Evolutionary conservation across 768 basidiomycete genomes (phyloP).

Genomic region (Tubosaeta sp.): DNA sequence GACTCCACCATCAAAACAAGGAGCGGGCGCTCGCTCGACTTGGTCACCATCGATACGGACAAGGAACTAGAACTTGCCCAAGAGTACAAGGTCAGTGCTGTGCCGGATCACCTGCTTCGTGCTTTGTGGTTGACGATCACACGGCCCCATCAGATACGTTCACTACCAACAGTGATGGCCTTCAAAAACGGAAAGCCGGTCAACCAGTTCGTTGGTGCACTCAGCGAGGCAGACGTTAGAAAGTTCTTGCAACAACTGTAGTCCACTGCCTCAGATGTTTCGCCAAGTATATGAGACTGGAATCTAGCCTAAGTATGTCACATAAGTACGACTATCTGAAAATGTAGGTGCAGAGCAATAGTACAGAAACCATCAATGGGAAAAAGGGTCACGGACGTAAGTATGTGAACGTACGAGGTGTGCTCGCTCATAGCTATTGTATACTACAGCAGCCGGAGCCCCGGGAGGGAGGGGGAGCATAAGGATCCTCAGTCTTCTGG

Average conservation of each 20-base stretch:
- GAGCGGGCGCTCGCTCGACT: slow-evolving; percentile 56
- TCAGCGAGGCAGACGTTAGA: slow-evolving; percentile 40
- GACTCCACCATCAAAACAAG: slow-evolving; percentile 44
- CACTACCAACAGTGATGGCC: slow-evolving; percentile 77
- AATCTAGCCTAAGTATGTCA: slow-evolving; percentile 8
- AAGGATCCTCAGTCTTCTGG: slow-evolving; percentile 90
- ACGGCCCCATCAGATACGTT: slow-evolving; percentile 47
- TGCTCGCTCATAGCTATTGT: slow-evolving; percentile 37
- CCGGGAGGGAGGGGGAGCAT: slow-evolving; percentile 64
- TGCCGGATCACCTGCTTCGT: too few species aligned
- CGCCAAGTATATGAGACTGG: background rate
- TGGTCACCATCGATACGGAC: slow-evolving; percentile 68
- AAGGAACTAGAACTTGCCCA: slow-evolving; percentile 47
- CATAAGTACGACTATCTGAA: slow-evolving; percentile 8
- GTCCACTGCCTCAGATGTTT: background rate
- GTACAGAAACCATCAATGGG: background rate
- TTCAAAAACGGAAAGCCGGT: slow-evolving; percentile 61
- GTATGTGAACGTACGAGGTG: background rate
- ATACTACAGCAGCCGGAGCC: slow-evolving; percentile 52
- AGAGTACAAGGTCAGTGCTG: slow-evolving; percentile 40
- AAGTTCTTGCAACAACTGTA: slow-evolving; percentile 43
- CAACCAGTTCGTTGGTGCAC: slow-evolving; percentile 60
- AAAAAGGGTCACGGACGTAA: background rate
- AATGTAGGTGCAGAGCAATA: slow-evolving; percentile 12
- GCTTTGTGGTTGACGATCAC: background rate